Evolutionary conservation across 2,329 filamentous ascomycete genomes (phyloP), one percentile per base, ranked within the genome.

Genomic region (Diplodia intermedia): DNA sequence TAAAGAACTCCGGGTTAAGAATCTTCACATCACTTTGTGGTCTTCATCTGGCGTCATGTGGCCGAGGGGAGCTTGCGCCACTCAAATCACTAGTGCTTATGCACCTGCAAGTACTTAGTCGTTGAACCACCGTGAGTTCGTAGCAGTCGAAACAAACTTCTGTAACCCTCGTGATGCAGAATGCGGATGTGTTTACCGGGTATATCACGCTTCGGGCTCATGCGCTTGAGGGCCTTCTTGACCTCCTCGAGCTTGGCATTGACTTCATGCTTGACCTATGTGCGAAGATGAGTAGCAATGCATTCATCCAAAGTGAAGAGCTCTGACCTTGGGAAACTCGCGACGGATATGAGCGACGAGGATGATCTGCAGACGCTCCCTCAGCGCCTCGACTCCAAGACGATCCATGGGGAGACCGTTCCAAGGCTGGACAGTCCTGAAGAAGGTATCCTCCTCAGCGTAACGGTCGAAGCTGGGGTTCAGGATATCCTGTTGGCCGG

Each of bases 291-390:
- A 8, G 66, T 33, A 66, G 68, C 31, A 40, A 55, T n/a, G 14
- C 4, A 12, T 18, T 1, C 3, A 52, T 36, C 8, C 2, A 11
- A 0, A 2, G 11, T 14, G 20, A 15, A n/a, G 14, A 12, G 50
- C 43, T 69, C 72, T 62, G 71, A 83, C 79, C 68, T 78, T 77
- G 3, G 82, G 82, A 69, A 85, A 85, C 68, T 83, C 80, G 3
- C 77, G 76, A n/a, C 79, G 79, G 2, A 83, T 79, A 65, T 83
- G 78, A 4, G 74, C 72, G 2, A 77, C 77, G 1, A 85, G 77
- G 0, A 84, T 73, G 8, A 80, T 79, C 26, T 79, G 76, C 4
- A 86, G 74, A 4, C 79, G 78, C 5, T 66, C 68, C 20, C 77
- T 77, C 38, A 86, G 71, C 0, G 82, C 73, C 0, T 73, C 70